phyloP scores from a whole-genome alignment of 1,284 basidiomycete species.

The Ustilago crameri region DNA sequence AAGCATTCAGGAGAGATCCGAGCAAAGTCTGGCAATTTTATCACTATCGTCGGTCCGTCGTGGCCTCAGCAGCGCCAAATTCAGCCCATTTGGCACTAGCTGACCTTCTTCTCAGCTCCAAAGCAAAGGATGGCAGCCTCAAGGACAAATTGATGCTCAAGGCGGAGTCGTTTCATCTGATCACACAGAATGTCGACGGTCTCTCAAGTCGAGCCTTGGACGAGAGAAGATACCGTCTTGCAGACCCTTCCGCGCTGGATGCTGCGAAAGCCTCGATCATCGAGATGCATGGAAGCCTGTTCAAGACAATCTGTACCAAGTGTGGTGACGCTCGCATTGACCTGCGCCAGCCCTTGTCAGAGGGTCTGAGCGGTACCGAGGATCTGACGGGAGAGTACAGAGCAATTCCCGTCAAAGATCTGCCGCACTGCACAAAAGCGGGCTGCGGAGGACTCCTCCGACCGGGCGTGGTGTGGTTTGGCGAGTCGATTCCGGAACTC shows the following conservation, averaged over 20 bases:
- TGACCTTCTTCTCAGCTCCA: conserved; percentile 67
- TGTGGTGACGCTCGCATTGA: conserved; percentile 71
- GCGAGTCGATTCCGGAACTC: conserved; percentile 67
- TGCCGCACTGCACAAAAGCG: conserved; percentile 71
- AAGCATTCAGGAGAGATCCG: conserved; percentile 73
- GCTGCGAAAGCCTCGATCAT: conserved; percentile 57
- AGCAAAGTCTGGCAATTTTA: conserved; percentile 76
- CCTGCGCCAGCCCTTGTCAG: conserved; percentile 72
- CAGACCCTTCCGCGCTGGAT: neutral
- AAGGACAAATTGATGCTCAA: conserved; percentile 15
- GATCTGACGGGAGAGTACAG: conserved; percentile 54
- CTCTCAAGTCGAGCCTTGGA: conserved; percentile 71
- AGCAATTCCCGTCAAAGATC: conserved; percentile 69
- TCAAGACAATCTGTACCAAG: conserved; percentile 73
- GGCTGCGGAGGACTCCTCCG: conserved; percentile 72
- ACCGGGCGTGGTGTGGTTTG: conserved; percentile 78
- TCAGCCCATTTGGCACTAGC: conserved; percentile 74
- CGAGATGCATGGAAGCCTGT: conserved; percentile 77
- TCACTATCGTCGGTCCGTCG: conserved; percentile 74
- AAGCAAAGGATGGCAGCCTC: neutral
- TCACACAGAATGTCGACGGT: conserved; percentile 78
- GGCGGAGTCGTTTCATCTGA: conserved; percentile 70
- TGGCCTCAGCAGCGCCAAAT: conserved; percentile 72
- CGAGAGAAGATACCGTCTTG: neutral
- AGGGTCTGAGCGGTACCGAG: conserved; percentile 73